Percentiles rank a stretch among this genome's conserved stretches.
These are phyloP conservation scores for Rhodosporidiobolus odoratus DNA, from an alignment of 768 basidiomycete genomes.

Conservation along the genomic window DNA sequence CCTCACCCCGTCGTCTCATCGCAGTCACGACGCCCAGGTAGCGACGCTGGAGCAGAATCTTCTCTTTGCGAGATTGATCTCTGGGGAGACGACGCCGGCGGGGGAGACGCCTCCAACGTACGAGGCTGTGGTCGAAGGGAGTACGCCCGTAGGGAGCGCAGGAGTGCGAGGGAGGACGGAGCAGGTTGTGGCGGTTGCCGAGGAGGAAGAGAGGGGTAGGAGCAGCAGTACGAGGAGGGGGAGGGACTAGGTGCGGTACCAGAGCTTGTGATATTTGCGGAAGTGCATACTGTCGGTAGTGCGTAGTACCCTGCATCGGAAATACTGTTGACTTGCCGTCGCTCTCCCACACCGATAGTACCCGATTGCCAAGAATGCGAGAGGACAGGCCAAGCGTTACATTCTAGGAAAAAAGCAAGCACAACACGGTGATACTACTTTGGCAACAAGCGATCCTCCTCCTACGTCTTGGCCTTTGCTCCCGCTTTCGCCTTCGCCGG, in stretches of 20 bases:
- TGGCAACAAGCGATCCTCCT: too few species aligned
- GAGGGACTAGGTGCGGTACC: background rate
- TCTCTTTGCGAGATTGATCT: conserved; percentile 72
- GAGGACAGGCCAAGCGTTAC: too few species aligned
- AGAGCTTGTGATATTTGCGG: too few species aligned
- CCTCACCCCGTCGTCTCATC: conserved; percentile 11
- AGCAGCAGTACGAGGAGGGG: conserved; percentile 4
- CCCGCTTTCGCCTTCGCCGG: conserved; percentile 10
- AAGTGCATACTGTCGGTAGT: background rate
- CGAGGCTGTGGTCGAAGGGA: conserved; percentile 41
- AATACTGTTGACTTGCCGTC: too few species aligned
- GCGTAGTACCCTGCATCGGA: too few species aligned
- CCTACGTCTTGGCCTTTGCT: conserved; percentile 9
- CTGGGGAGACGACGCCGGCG: conserved; percentile 70
- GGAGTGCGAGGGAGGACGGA: background rate
- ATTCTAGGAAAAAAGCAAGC: too few species aligned
- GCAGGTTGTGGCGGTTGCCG: background rate
- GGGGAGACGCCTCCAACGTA: conserved; percentile 87
- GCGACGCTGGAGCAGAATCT: conserved; percentile 47
- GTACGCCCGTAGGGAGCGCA: background rate
- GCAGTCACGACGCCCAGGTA: conserved; percentile 36
- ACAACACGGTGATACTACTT: too few species aligned
- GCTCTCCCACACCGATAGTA: too few species aligned
- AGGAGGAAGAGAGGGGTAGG: conserved; percentile 17
- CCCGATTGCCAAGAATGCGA: too few species aligned